These are phyloP conservation scores for Thermoascus crustaceus DNA, from an alignment of 2,329 filamentous ascomycete species.

Conservation along the genomic window DNA sequence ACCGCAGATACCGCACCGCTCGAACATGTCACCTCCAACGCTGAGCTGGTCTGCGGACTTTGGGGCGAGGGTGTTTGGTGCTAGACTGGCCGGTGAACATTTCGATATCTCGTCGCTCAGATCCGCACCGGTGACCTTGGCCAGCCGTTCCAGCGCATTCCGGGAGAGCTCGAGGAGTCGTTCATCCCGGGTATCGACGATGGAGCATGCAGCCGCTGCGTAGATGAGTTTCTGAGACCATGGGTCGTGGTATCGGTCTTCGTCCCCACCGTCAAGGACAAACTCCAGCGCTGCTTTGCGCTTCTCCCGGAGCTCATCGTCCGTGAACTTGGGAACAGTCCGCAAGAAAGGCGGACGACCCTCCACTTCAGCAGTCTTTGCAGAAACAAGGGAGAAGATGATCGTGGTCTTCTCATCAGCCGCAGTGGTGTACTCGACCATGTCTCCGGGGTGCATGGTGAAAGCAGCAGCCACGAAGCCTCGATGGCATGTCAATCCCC, in stretches of 20 bases:
- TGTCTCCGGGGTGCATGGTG: conserved; percentile 49
- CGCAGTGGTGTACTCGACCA: conserved; percentile 48
- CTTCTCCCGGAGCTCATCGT: conserved; percentile 10
- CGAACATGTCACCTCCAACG: conserved; percentile 24
- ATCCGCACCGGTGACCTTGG: conserved; percentile 19
- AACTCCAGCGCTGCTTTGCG: conserved; percentile 20
- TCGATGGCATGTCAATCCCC: conserved; percentile 45
- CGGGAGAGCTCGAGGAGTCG: conserved; percentile 18
- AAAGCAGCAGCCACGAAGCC: conserved; percentile 43
- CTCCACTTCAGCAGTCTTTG: conserved; percentile 8
- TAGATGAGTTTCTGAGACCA: conserved; percentile 27
- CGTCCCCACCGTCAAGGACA: conserved; percentile 17
- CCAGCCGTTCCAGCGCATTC: conserved; percentile 19
- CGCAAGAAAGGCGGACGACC: conserved; percentile 9
- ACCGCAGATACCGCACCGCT: conserved; percentile 47
- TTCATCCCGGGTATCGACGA: conserved; percentile 19
- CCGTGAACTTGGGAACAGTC: conserved; percentile 9
- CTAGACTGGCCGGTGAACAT: conserved; percentile 9
- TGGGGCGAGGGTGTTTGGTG: conserved; percentile 11
- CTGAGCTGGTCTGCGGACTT: conserved; percentile 17
- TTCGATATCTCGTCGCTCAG: conserved; percentile 25
- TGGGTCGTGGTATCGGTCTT: conserved; percentile 9
- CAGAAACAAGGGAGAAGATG: conserved; percentile 22
- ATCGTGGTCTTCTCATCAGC: conserved; percentile 38
- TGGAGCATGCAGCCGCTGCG: conserved; percentile 27